These are phyloP conservation scores for Tuber melanosporum DNA, from an alignment of 495 filamentous ascomycete species.

Conservation along the genomic window DNA sequence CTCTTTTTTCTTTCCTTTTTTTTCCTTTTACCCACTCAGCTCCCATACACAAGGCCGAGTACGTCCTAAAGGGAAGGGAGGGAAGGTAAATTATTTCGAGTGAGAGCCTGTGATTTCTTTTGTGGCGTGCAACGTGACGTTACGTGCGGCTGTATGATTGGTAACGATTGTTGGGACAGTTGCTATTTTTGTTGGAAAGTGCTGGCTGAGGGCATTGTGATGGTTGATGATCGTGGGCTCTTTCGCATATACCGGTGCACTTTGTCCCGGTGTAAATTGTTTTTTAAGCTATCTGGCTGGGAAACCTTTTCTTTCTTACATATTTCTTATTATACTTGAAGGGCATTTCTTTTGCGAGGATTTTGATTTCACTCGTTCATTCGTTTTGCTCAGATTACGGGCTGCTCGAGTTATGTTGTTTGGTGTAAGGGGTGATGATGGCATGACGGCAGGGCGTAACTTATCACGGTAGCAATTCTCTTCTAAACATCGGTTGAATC, in stretches of 20 bases:
- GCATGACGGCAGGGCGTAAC: neutral
- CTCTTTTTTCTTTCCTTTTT: neutral
- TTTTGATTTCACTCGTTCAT: neutral
- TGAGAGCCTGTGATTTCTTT: neutral
- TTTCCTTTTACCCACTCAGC: neutral
- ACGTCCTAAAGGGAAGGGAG: neutral
- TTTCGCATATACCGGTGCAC: neutral
- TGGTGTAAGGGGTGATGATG: neutral
- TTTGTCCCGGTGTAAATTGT: neutral
- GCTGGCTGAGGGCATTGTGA: neutral
- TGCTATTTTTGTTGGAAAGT: neutral
- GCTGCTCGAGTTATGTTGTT: too few species aligned
- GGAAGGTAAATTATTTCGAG: neutral
- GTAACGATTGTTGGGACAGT: neutral
- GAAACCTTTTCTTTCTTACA: too few species aligned
- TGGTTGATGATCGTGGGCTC: neutral
- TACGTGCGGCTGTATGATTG: conserved; percentile 4
- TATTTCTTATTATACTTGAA: neutral
- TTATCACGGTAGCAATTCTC: neutral
- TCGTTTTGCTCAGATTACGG: neutral
- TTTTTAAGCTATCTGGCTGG: neutral
- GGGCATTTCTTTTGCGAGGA: neutral
- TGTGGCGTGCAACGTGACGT: neutral
- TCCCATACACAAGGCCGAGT: neutral
- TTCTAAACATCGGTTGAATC: neutral